Evolutionary conservation across 2,329 filamentous ascomycete genomes (phyloP), one percentile per base, ranked within the genome.

Genomic region (Monilinia fructigena): DNA sequence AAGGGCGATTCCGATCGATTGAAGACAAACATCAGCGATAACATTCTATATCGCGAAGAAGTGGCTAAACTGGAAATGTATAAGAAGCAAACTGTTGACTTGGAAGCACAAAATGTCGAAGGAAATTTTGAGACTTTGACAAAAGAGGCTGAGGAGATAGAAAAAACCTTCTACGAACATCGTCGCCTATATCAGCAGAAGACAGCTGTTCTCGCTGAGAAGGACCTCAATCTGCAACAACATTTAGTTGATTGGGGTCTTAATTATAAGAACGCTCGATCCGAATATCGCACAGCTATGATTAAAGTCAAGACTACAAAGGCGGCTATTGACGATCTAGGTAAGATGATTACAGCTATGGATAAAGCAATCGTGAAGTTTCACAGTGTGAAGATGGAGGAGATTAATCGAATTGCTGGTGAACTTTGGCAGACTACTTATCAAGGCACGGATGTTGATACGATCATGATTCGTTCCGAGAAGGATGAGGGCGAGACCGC

Each of bases 401-500:
- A 99, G 77, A 94, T 99, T 77, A 99, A 99, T 78, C 86, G 88
- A 66, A 97, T 97, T 77, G 89, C 96, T 61, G 92, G 91, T 70
- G 95, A 99, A 77, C 85, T 99, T n/a, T 99, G 95, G 95, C 91
- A 92, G 78, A 90, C 89, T 75, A 97, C 95, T 1, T 99, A 99
- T 79, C 92, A 96, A 76, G 95, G 95, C 70, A 98, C 94, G 0
- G 95, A 99, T 75, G 93, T 99, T 65, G 95, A 99, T 80, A 95
- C 91, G 1, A 97, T 99, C 75, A 85, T 96, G 75, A 98, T 99
- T 79, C 90, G 91, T 52, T 97, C 93, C 23, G 94, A 98, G 78
- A 89, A 88, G 73, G 95, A 98, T 76, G 86, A 85, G 56, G 82
- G 82, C 52, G 86, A 86, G 66, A 89, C 86, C 63, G 47, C 55